Percentiles rank a stretch among this genome's conserved stretches.
These are phyloP conservation scores for Corymbia maculata DNA, from an alignment of 345 rosid species.

Conservation along the genomic window DNA sequence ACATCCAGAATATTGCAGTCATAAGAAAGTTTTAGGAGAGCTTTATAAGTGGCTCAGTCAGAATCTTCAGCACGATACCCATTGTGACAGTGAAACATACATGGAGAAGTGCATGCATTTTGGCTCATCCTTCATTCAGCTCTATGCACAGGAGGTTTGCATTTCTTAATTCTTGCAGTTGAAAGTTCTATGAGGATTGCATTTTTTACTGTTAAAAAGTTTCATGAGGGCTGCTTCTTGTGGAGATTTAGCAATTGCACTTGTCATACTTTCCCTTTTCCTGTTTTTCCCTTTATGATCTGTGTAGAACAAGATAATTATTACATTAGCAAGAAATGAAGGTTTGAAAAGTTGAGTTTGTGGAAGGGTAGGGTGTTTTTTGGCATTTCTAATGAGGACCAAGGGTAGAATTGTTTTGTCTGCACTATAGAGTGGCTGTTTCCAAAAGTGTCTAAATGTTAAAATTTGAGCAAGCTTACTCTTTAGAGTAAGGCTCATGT, in stretches of 20 bases:
- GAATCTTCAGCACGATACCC: conserved; percentile 23
- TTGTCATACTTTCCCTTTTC: background rate
- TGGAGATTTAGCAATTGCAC: background rate
- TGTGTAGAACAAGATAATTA: background rate
- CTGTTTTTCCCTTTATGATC: background rate
- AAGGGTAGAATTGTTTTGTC: background rate
- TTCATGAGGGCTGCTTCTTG: background rate
- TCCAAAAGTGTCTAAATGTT: background rate
- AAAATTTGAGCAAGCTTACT: background rate
- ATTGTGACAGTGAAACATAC: conserved; percentile 18
- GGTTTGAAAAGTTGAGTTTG: background rate
- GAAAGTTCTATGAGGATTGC: background rate
- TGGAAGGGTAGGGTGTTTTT: background rate
- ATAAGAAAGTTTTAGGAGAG: conserved; percentile 38
- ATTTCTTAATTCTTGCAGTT: background rate
- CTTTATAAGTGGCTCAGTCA: conserved; percentile 52
- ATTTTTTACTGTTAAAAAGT: background rate
- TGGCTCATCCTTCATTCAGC: conserved; percentile 52
- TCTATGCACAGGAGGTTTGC: conserved; percentile 73
- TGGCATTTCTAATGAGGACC: background rate
- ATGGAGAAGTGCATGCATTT: conserved; percentile 31
- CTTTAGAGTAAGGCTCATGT: background rate
- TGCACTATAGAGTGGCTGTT: background rate
- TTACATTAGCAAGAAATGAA: background rate
- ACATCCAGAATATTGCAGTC: conserved; percentile 15